Conservation (phyloP, 768 basidiomycete genomes). For the Leccinum incarnatum region DNA sequence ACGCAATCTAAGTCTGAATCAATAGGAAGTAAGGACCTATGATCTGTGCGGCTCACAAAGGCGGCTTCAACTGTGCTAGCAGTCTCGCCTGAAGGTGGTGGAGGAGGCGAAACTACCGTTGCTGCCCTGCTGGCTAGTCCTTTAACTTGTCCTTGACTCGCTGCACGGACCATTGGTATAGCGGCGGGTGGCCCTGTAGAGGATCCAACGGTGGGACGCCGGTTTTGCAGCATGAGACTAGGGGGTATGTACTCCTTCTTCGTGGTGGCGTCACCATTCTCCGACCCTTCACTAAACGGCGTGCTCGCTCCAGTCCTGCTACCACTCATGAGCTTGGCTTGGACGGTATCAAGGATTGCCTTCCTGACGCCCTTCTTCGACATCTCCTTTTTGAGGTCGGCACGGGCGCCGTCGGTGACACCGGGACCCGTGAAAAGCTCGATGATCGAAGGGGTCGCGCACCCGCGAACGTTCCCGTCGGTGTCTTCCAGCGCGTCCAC, state of each 20-base stretch:
- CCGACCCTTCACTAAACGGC: slow-evolving; percentile 57
- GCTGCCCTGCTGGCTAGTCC: slow-evolving; percentile 65
- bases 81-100: slow-evolving; percentile 42
- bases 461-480: slow-evolving; percentile 86
- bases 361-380: slow-evolving; percentile 83
- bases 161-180: slow-evolving; percentile 39
- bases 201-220: slow-evolving; percentile 45
- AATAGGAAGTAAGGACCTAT: slow-evolving; percentile 25
- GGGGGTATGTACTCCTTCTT: slow-evolving; percentile 72
- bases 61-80: slow-evolving; percentile 54
- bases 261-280: slow-evolving; percentile 39
- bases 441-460: slow-evolving; percentile 75
- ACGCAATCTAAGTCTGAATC: slow-evolving; percentile 62
- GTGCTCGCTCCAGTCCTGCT: slow-evolving; percentile 39
- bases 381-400: slow-evolving; percentile 93
- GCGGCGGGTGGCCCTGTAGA: slow-evolving; percentile 25
- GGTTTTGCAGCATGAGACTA: slow-evolving; percentile 57
- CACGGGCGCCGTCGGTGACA: slow-evolving; percentile 81
- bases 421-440: slow-evolving; percentile 82
- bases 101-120: slow-evolving; percentile 37
- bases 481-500: slow-evolving; percentile 88
- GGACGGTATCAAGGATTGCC: slow-evolving; percentile 78
- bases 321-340: slow-evolving; percentile 42
- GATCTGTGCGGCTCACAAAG: slow-evolving; percentile 51
- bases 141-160: slow-evolving; percentile 48